A percentile compares a stretch with the other conserved stretches of the same genome.
Conservation (phyloP, 345 rosid genomes). For the Ceriops decandra region DNA sequence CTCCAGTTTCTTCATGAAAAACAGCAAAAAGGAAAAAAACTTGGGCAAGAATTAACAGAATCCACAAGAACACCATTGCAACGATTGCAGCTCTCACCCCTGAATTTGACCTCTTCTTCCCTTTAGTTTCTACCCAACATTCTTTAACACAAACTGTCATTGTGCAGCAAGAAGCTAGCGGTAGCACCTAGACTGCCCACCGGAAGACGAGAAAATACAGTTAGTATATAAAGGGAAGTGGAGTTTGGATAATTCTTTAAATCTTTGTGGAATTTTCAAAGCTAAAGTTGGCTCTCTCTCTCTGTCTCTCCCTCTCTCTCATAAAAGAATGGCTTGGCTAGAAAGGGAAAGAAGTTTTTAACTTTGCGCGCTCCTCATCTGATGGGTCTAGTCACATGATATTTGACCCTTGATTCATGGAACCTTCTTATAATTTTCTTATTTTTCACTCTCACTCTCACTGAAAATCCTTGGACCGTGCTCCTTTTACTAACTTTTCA, state of each 20-base stretch:
- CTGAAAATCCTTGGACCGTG: constrained; percentile 35
- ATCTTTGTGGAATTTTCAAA: not conserved
- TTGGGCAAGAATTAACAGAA: constrained; percentile 41
- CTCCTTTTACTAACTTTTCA: constrained; percentile 16
- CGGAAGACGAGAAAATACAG: constrained; percentile 1
- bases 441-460: constrained; percentile 18
- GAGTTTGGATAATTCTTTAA: not conserved
- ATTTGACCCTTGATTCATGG: constrained; percentile 90
- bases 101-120: constrained; percentile 11
- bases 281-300: not conserved
- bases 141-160: constrained; percentile 30
- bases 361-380: constrained; percentile 26
- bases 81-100: constrained; percentile 23
- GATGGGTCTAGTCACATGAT: constrained; percentile 55
- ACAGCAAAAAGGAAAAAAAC: constrained; percentile 29
- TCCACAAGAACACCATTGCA: constrained; percentile 36
- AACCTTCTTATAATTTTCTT: constrained; percentile 66
- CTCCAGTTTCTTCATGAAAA: constrained; percentile 31
- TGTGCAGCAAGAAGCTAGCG: constrained; percentile 15
- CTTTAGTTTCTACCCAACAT: constrained; percentile 6
- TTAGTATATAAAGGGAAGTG: not conserved
- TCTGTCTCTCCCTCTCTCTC: too few relatives aligned
- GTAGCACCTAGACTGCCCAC: not conserved
- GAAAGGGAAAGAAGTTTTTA: not conserved
- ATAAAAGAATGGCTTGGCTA: not conserved